Evolutionary conservation across 2,329 filamentous ascomycete genomes (phyloP).

Genomic region (Pleomassaria siparia): DNA sequence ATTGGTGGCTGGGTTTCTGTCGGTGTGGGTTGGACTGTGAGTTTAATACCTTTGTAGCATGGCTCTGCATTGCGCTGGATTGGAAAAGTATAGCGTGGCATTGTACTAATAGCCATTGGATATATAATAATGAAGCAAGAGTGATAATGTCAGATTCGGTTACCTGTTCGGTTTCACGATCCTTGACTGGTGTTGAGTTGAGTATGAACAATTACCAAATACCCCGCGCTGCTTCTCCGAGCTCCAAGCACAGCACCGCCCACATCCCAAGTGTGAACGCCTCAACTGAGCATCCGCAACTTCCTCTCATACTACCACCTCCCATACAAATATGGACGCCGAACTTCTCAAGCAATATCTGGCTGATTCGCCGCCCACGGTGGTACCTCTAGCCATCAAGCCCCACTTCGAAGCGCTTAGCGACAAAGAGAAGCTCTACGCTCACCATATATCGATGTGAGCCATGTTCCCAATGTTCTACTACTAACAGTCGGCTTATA

Average conservation of each 20-base stretch:
- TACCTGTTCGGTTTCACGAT: not conserved
- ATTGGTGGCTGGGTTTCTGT: constrained; percentile 22
- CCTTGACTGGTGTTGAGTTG: constrained; percentile 5
- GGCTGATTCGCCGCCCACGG: constrained; percentile 84
- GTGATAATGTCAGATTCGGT: not conserved
- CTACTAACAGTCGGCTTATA: constrained; percentile 9
- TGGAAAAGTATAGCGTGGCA: constrained; percentile 1
- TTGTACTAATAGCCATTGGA: not conserved
- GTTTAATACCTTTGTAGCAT: too few relatives aligned
- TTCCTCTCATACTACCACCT: not conserved
- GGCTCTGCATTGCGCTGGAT: not conserved
- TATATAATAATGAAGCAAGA: not conserved
- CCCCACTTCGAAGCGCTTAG: constrained; percentile 82
- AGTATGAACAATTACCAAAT: not conserved
- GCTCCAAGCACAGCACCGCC: not conserved
- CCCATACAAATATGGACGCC: constrained; percentile 43
- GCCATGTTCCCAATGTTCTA: not conserved
- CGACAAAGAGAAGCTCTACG: constrained; percentile 82
- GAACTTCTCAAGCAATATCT: constrained; percentile 68
- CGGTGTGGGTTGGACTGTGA: constrained; percentile 22
- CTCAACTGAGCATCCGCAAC: not conserved
- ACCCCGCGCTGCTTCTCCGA: not conserved
- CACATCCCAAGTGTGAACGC: not conserved
- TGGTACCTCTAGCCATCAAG: constrained; percentile 86
- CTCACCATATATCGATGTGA: constrained; percentile 62